Percentiles rank a stretch among this genome's conserved stretches.
These are phyloP conservation scores for Musa troglodytarum DNA, from an alignment of 176 grass and related monocot genomes.

Conservation along the genomic window DNA sequence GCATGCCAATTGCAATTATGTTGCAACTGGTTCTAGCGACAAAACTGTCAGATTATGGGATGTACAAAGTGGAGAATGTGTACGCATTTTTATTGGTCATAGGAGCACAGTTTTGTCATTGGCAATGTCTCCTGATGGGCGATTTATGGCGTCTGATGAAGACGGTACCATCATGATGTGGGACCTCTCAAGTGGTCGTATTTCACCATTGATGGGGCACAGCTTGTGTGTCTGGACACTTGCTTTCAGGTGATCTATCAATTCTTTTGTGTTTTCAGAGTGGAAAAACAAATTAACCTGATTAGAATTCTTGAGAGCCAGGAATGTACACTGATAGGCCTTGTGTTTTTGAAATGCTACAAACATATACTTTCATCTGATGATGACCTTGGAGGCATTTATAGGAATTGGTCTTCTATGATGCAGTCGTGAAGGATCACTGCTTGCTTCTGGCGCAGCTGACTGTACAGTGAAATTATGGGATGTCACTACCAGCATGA, in stretches of 20 bases:
- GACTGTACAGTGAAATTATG: slow-evolving; percentile 92
- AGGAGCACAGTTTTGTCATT: slow-evolving; percentile 89
- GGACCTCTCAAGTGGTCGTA: slow-evolving; percentile 70
- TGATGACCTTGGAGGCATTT: not conserved
- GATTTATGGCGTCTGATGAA: slow-evolving; percentile 91
- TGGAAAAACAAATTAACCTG: not conserved
- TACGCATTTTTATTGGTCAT: slow-evolving; percentile 93
- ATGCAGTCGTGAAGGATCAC: slow-evolving; percentile 72
- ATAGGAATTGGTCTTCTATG: slow-evolving; percentile 7
- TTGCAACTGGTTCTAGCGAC: slow-evolving; percentile 83
- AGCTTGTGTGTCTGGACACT: slow-evolving; percentile 87
- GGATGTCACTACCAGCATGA: slow-evolving; percentile 76
- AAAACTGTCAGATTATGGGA: slow-evolving; percentile 97
- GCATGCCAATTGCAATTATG: slow-evolving; percentile 98
- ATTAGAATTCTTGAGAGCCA: not conserved
- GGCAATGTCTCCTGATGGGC: slow-evolving; percentile 89
- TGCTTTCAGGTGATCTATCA: slow-evolving; percentile 60
- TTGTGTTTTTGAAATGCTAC: not conserved
- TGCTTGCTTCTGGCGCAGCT: slow-evolving; percentile 91
- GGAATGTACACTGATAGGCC: not conserved
- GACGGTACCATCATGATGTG: slow-evolving; percentile 95
- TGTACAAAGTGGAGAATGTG: slow-evolving; percentile 83
- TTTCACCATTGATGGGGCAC: slow-evolving; percentile 80
- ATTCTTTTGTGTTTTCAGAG: not conserved
- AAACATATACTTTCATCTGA: too few relatives aligned